These are phyloP conservation scores for Trichosporon coremiiforme DNA, from an alignment of 1,284 basidiomycete genomes.

Conservation along the genomic window DNA sequence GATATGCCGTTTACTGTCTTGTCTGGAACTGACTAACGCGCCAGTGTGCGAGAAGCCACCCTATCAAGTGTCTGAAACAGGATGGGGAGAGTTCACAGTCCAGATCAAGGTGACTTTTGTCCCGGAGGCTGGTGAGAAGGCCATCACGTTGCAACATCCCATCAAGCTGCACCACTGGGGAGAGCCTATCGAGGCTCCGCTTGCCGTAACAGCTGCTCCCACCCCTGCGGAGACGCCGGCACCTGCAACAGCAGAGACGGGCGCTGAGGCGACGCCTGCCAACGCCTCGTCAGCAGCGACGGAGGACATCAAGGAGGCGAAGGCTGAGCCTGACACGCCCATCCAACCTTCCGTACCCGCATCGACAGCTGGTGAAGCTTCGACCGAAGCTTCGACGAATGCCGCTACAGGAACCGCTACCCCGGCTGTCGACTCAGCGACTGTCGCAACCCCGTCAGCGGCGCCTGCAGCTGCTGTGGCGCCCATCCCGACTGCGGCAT, in stretches of 20 bases:
- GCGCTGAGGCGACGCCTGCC: constrained; percentile 21
- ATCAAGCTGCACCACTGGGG: constrained; percentile 96
- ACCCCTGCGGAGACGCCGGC: constrained; percentile 15
- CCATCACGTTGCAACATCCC: constrained; percentile 82
- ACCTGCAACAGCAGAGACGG: constrained; percentile 11
- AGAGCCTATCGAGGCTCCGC: constrained; percentile 54
- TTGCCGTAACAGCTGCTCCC: constrained; percentile 60
- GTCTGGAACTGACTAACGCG: neutral
- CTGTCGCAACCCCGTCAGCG: constrained; percentile 12
- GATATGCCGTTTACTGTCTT: neutral
- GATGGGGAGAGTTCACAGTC: constrained; percentile 99
- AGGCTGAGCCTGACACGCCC: constrained; percentile 12
- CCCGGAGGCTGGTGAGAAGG: constrained; percentile 89
- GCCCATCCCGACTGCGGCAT: constrained; percentile 25
- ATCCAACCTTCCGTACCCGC: constrained; percentile 14
- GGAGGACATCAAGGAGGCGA: constrained; percentile 28
- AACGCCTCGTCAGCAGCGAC: constrained; percentile 22
- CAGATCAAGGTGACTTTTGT: constrained; percentile 91
- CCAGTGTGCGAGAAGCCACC: constrained; percentile 88
- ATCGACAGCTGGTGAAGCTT: constrained; percentile 20
- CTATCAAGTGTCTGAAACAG: constrained; percentile 93
- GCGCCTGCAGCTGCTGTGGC: constrained; percentile 11
- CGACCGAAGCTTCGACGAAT: constrained; percentile 25
- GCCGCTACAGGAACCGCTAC: constrained; percentile 18
- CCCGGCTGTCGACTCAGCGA: constrained; percentile 12